Conservation (phyloP, 2,329 filamentous ascomycete species). For the Sporothrix inflata region DNA sequence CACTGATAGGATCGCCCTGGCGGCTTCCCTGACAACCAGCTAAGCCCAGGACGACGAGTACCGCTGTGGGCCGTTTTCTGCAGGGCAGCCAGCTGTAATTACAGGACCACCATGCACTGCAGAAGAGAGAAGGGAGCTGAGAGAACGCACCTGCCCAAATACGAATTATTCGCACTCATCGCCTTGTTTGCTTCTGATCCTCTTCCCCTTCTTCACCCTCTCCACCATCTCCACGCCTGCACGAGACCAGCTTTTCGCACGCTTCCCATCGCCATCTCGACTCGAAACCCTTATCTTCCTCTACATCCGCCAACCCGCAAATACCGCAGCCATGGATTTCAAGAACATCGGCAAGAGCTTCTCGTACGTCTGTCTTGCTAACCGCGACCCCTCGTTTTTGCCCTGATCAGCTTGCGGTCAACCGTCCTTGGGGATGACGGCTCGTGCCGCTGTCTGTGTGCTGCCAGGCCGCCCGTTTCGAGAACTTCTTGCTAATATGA, state of each 20-base stretch:
- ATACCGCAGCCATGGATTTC: slow-evolving; percentile 56
- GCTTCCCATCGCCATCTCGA: slow-evolving; percentile 1
- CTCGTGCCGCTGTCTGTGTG: neutral
- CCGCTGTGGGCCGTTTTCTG: neutral
- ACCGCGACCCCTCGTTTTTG: slow-evolving; percentile 12
- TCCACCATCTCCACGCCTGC: neutral
- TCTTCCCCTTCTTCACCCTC: slow-evolving; percentile 9
- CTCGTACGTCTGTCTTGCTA: slow-evolving; percentile 48
- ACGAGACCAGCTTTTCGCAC: slow-evolving; percentile 17
- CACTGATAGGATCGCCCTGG: slow-evolving; percentile 24
- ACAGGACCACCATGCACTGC: neutral
- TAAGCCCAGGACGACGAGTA: neutral
- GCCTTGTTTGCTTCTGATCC: slow-evolving; percentile 21
- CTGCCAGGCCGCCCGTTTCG: neutral
- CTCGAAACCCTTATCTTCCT: neutral
- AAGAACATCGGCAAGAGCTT: slow-evolving; percentile 61
- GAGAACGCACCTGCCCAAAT: neutral
- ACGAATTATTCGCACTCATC: neutral
- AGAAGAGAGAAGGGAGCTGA: neutral
- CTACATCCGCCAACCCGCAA: neutral
- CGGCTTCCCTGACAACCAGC: slow-evolving; percentile 30
- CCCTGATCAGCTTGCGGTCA: neutral
- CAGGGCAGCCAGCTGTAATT: slow-evolving; percentile 8
- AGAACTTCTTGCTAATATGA: slow-evolving; percentile 18
- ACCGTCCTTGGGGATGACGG: neutral